These are phyloP conservation scores for Rhizomucor miehei DNA, from an alignment of 371 early-diverging fungal species.

Conservation along the genomic window DNA sequence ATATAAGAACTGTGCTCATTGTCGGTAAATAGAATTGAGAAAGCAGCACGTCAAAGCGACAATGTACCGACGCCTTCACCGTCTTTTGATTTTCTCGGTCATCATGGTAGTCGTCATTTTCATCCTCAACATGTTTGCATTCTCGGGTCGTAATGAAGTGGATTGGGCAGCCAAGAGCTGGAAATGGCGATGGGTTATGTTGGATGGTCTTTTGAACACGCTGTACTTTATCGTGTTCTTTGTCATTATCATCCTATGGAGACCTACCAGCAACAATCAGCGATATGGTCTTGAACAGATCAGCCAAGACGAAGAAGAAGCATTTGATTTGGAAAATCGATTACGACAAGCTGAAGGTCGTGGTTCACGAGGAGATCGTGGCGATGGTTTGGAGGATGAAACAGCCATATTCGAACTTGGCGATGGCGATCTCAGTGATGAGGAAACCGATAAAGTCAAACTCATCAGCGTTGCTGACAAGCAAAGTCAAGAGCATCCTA, in stretches of 20 bases:
- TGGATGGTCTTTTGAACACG: slow-evolving; percentile 85
- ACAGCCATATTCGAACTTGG: slow-evolving; percentile 68
- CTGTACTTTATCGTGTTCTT: slow-evolving; percentile 82
- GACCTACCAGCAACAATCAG: slow-evolving; percentile 90
- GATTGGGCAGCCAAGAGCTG: slow-evolving; percentile 81
- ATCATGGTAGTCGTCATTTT: slow-evolving; percentile 74
- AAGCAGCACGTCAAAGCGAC: slow-evolving; percentile 83
- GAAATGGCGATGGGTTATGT: slow-evolving; percentile 88
- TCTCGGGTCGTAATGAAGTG: slow-evolving; percentile 55
- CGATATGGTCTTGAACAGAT: slow-evolving; percentile 65
- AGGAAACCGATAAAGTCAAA: slow-evolving; percentile 31
- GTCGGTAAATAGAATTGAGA: slow-evolving; percentile 52
- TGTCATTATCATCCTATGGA: slow-evolving; percentile 82
- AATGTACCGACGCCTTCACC: slow-evolving; percentile 89
- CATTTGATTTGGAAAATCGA: slow-evolving; percentile 55
- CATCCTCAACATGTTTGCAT: slow-evolving; percentile 74
- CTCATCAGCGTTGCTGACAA: slow-evolving; percentile 19
- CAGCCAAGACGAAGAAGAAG: slow-evolving; percentile 58
- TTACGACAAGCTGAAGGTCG: slow-evolving; percentile 49
- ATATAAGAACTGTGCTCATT: too few relatives aligned
- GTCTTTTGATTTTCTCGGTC: slow-evolving; percentile 75
- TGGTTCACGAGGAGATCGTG: slow-evolving; percentile 33
- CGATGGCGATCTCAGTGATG: slow-evolving; percentile 57
- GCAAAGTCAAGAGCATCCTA: slow-evolving; percentile 1
- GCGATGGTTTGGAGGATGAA: slow-evolving; percentile 37